Evolutionary conservation across 352 stramenopile species (phyloP).

Genomic region (Sclerospora graminicola): DNA sequence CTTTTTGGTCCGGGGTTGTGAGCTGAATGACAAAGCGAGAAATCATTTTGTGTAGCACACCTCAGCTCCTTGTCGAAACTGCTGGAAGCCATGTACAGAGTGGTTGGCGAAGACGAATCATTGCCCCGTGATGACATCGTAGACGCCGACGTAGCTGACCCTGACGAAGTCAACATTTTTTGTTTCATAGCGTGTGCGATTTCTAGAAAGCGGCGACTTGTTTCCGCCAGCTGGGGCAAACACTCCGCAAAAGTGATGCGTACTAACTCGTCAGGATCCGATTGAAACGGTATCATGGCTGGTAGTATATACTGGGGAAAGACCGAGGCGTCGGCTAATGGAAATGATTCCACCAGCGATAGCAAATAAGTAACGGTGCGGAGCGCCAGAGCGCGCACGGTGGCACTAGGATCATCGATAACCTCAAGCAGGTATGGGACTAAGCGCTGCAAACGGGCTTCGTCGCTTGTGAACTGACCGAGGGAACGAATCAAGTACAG

Average conservation of each 20-base stretch:
- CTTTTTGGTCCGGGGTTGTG: slow-evolving; percentile 81
- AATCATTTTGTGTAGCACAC: slow-evolving; percentile 88
- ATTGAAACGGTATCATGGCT: slow-evolving; percentile 81
- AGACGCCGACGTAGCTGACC: slow-evolving; percentile 26
- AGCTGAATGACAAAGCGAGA: slow-evolving; percentile 92
- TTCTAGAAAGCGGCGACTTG: slow-evolving; percentile 90
- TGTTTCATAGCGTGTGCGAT: slow-evolving; percentile 86
- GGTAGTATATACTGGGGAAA: slow-evolving; percentile 97
- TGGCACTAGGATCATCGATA: slow-evolving; percentile 86
- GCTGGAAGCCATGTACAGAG: slow-evolving; percentile 54
- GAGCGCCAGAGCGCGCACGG: slow-evolving; percentile 86
- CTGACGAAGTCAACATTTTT: slow-evolving; percentile 34
- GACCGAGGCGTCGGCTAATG: slow-evolving; percentile 91
- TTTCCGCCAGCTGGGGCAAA: slow-evolving; percentile 88
- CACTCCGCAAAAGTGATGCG: slow-evolving; percentile 92
- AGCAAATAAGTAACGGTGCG: slow-evolving; percentile 87
- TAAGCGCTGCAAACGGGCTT: slow-evolving; percentile 91
- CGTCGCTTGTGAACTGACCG: slow-evolving; percentile 84
- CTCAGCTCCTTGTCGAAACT: slow-evolving; percentile 91
- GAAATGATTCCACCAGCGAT: slow-evolving; percentile 85
- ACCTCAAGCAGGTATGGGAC: slow-evolving; percentile 90
- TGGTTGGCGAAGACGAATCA: slow-evolving; percentile 17
- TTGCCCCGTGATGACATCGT: slow-evolving; percentile 28
- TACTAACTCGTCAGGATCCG: slow-evolving; percentile 88
- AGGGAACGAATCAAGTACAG: slow-evolving; percentile 89